Evolutionary conservation across 2,329 filamentous ascomycete species (phyloP).

Genomic region (Colletotrichum incanum): DNA sequence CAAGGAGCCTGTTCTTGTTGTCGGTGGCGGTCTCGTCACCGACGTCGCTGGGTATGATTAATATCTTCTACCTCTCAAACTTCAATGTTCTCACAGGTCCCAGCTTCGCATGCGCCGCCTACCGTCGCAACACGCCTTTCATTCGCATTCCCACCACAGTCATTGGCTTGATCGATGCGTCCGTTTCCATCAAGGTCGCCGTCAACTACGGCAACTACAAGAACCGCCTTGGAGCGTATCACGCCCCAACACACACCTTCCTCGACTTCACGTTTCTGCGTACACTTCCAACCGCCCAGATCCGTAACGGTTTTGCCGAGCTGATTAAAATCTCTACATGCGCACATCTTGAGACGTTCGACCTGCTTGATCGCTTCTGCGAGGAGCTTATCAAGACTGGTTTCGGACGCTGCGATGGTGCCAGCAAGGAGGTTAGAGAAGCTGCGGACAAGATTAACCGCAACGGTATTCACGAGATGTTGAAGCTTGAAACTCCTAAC

Average conservation of each 20-base stretch:
- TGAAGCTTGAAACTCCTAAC: conserved; percentile 81
- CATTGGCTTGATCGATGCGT: conserved; percentile 82
- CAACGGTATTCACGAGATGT: conserved; percentile 80
- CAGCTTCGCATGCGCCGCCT: conserved; percentile 80
- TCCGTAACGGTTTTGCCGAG: conserved; percentile 82
- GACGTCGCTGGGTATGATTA: conserved; percentile 74
- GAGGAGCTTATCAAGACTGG: conserved; percentile 76
- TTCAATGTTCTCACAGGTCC: conserved; percentile 23
- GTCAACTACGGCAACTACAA: conserved; percentile 85
- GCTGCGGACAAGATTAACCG: conserved; percentile 78
- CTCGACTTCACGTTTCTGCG: conserved; percentile 82
- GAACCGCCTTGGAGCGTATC: conserved; percentile 81
- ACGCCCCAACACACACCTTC: conserved; percentile 80
- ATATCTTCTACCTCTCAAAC: conserved; percentile 55
- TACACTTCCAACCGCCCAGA: conserved; percentile 76
- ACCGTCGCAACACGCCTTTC: conserved; percentile 81
- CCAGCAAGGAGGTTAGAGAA: conserved; percentile 68
- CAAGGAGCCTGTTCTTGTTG: conserved; percentile 78
- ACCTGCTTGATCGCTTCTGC: conserved; percentile 78
- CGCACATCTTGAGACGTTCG: conserved; percentile 76
- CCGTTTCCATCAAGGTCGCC: conserved; percentile 83
- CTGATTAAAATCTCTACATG: conserved; percentile 84
- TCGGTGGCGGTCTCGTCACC: conserved; percentile 80
- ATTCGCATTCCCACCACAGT: conserved; percentile 83
- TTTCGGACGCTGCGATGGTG: conserved; percentile 74